These are phyloP conservation scores for Fusarium liriodendri DNA, from an alignment of 2,329 filamentous ascomycete species.

Conservation along the genomic window DNA sequence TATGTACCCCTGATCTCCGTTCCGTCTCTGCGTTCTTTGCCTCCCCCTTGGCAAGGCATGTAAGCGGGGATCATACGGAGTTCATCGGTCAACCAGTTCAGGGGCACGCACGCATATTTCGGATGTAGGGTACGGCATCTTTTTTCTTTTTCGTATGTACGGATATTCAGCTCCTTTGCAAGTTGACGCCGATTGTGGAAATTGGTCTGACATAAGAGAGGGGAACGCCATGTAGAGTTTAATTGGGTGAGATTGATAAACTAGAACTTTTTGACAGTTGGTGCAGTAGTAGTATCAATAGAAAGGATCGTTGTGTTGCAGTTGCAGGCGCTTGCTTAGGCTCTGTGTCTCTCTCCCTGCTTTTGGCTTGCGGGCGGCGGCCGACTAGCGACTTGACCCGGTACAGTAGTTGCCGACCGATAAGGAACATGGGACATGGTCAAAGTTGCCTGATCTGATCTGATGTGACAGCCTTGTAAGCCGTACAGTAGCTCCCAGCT, in stretches of 20 bases:
- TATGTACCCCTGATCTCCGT: neutral
- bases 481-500: too few species aligned
- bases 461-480: neutral
- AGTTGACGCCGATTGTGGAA: neutral
- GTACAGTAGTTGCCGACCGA: neutral
- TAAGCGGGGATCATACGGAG: neutral
- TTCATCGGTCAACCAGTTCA: neutral
- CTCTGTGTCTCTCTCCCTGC: too few species aligned
- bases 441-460: neutral
- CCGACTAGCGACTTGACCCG: neutral
- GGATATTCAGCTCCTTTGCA: neutral
- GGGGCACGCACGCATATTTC: neutral
- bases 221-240: neutral
- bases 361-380: neutral
- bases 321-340: neutral
- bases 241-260: neutral
- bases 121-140: neutral
- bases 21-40: neutral
- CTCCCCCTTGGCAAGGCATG: neutral
- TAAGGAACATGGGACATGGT: neutral
- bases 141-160: neutral
- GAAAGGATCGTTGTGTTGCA: neutral
- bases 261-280: neutral
- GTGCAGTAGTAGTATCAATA: neutral
- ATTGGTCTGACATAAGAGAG: conserved; percentile 1